Percentiles rank a stretch among this genome's conserved stretches.
phyloP scores from a whole-genome alignment of 805 yeast genomes.

The Candida morakotiae region DNA sequence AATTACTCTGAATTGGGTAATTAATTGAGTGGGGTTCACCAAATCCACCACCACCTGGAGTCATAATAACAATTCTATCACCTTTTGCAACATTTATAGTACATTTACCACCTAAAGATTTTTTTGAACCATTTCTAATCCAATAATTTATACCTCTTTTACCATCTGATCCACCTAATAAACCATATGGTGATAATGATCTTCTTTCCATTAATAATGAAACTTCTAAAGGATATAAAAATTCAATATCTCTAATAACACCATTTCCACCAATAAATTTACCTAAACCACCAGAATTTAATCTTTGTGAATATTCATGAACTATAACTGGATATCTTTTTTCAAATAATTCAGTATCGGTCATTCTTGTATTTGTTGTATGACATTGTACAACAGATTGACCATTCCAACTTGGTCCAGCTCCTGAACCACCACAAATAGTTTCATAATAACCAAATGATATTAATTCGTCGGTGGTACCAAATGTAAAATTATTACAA shows the following conservation, averaged over 20 bases:
- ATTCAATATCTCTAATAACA: constrained; percentile 79
- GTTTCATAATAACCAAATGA: constrained; percentile 94
- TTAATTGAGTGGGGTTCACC: constrained; percentile 18
- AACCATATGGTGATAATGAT: constrained; percentile 79
- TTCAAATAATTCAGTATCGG: constrained; percentile 87
- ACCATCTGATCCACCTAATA: constrained; percentile 79
- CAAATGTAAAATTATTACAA: constrained; percentile 91
- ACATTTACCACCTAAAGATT: constrained; percentile 31
- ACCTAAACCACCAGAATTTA: constrained; percentile 80
- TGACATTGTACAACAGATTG: constrained; percentile 89
- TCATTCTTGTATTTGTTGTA: constrained; percentile 90
- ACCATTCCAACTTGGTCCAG: constrained; percentile 83
- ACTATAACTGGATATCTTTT: constrained; percentile 81
- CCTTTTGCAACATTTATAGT: constrained; percentile 31
- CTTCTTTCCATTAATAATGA: constrained; percentile 86
- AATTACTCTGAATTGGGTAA: constrained; percentile 21
- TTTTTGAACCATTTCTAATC: constrained; percentile 19
- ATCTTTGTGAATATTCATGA: constrained; percentile 65
- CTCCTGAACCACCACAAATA: constrained; percentile 95
- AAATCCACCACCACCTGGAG: constrained; percentile 46
- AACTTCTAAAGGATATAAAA: constrained; percentile 48
- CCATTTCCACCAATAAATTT: constrained; percentile 78
- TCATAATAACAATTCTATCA: constrained; percentile 35
- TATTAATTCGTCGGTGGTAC: constrained; percentile 57
- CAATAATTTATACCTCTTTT: constrained; percentile 52